Percentiles rank a stretch among this genome's conserved stretches.
These are phyloP conservation scores for Suillus lakei DNA, from an alignment of 768 basidiomycete genomes.

Conservation along the genomic window DNA sequence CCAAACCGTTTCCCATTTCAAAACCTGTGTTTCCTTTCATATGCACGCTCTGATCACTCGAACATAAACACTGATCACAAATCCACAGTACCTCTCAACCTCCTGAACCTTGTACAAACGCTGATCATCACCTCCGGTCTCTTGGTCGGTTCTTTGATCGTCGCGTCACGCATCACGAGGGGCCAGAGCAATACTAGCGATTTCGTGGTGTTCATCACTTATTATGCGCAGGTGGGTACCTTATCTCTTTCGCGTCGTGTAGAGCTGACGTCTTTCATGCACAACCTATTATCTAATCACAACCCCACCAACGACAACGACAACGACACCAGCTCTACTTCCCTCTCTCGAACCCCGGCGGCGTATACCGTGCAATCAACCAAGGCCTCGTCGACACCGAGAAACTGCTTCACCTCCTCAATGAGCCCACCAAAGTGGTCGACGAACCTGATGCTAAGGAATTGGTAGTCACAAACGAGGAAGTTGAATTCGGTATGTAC, in stretches of 20 bases:
- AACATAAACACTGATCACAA: slow-evolving; percentile 4
- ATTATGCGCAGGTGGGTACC: slow-evolving; percentile 68
- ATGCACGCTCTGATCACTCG: too few relatives aligned
- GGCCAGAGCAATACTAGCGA: slow-evolving; percentile 56
- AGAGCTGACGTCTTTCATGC: background rate
- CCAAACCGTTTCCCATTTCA: background rate
- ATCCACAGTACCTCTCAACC: slow-evolving; percentile 68
- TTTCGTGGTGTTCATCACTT: slow-evolving; percentile 82
- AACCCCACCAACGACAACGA: too few relatives aligned
- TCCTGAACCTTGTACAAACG: slow-evolving; percentile 80
- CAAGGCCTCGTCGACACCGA: slow-evolving; percentile 86
- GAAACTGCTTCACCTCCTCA: slow-evolving; percentile 77
- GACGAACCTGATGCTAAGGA: slow-evolving; percentile 76
- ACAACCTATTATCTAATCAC: too few relatives aligned
- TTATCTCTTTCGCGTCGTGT: background rate
- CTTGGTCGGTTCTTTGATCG: slow-evolving; percentile 76
- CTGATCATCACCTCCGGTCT: slow-evolving; percentile 83
- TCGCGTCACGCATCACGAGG: slow-evolving; percentile 68
- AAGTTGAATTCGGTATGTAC: slow-evolving; percentile 87
- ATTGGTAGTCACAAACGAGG: slow-evolving; percentile 71
- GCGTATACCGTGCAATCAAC: slow-evolving; percentile 50
- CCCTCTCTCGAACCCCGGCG: background rate
- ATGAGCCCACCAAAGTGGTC: slow-evolving; percentile 82
- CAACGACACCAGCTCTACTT: background rate
- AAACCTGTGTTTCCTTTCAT: background rate